Evolutionary conservation across 306 rosid species (phyloP).

Genomic region (Cucurbita argyrosperma): DNA sequence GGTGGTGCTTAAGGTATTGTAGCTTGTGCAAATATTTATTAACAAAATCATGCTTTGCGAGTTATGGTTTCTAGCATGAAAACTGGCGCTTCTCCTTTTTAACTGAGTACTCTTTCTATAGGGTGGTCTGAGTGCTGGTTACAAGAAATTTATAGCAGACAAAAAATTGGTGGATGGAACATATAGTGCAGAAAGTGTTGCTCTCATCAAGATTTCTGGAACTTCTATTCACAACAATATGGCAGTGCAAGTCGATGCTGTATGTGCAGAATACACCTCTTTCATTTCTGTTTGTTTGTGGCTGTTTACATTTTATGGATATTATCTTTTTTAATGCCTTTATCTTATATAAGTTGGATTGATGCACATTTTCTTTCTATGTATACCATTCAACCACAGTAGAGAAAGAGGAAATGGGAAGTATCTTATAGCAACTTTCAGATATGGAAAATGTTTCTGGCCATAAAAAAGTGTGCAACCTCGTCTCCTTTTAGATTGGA

Average conservation of each 20-base stretch:
- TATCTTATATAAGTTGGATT: not conserved
- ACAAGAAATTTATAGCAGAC: slow-evolving; percentile 48
- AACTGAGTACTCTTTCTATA: slow-evolving; percentile 13
- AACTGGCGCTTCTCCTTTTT: not conserved
- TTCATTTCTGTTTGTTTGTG: not conserved
- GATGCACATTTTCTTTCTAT: not conserved
- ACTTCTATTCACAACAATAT: slow-evolving; percentile 63
- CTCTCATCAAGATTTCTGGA: slow-evolving; percentile 69
- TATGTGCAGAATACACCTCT: slow-evolving; percentile 22
- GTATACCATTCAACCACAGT: not conserved
- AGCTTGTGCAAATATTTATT: not conserved
- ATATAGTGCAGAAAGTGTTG: slow-evolving; percentile 46
- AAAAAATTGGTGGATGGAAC: slow-evolving; percentile 69
- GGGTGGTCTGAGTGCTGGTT: slow-evolving; percentile 94
- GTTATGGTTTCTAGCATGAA: not conserved
- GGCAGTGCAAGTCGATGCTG: slow-evolving; percentile 85
- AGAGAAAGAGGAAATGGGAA: not conserved
- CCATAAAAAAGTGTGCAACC: not conserved
- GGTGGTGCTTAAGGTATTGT: slow-evolving; percentile 77
- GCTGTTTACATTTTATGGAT: not conserved
- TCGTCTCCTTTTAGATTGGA: not conserved
- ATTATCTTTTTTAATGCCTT: not conserved
- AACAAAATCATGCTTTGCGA: not conserved
- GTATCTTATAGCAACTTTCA: not conserved
- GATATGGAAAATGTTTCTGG: not conserved